phyloP scores from a whole-genome alignment of 176 grass and related monocot species.

The Canna indica region DNA sequence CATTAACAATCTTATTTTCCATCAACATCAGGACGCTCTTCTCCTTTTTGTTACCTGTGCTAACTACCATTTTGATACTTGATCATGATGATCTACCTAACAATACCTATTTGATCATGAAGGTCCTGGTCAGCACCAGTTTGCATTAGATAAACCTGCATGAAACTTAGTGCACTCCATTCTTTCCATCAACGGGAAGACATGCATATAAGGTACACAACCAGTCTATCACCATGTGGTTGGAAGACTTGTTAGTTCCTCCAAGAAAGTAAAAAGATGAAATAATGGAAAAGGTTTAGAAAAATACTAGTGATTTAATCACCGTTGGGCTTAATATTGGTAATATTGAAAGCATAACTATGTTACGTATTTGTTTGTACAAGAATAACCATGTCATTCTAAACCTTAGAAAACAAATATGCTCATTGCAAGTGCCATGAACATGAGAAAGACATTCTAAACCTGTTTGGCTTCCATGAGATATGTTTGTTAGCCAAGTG shows the following conservation, averaged over 20 bases:
- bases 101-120: neutral
- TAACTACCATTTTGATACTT: neutral
- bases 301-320: neutral
- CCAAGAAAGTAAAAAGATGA: neutral
- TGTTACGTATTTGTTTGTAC: neutral
- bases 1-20: neutral
- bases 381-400: neutral
- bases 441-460: neutral
- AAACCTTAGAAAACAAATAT: neutral
- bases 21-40: neutral
- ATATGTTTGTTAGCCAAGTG: neutral
- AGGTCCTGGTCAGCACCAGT: neutral
- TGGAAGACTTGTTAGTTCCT: neutral
- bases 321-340: neutral
- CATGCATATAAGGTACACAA: neutral
- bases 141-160: constrained; percentile 9
- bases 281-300: neutral
- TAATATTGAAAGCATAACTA: neutral
- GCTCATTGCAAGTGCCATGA: neutral
- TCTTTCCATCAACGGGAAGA: neutral
- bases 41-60: constrained; percentile 7
- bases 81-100: neutral
- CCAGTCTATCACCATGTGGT: neutral
- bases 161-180: neutral
- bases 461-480: neutral